A percentile compares a stretch with the other conserved stretches of the same genome.
phyloP scores from a whole-genome alignment of 495 filamentous ascomycete species.

The Aspergillus kassunensis region DNA sequence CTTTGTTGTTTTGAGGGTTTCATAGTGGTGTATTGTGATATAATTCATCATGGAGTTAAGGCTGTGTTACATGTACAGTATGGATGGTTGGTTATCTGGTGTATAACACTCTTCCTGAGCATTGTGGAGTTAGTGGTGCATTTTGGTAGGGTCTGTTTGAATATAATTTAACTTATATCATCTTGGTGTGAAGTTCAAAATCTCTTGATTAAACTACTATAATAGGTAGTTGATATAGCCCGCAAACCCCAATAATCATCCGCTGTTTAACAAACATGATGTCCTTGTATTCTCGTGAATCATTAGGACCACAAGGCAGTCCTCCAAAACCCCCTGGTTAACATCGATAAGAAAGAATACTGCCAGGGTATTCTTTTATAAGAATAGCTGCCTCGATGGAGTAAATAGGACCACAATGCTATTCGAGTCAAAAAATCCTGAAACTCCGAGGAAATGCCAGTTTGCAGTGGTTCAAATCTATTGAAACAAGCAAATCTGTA shows the following conservation, averaged over 20 bases:
- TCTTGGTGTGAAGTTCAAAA: too few relatives aligned
- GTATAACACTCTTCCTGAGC: constrained; percentile 39
- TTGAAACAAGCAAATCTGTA: constrained; percentile 8
- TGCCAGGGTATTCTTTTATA: constrained; percentile 12
- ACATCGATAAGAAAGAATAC: not conserved
- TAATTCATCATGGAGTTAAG: not conserved
- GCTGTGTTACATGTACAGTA: constrained; percentile 18
- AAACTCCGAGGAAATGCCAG: constrained; percentile 27
- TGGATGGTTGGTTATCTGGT: constrained; percentile 17
- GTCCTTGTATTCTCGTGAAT: too few relatives aligned
- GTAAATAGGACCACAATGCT: not conserved
- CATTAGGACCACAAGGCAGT: too few relatives aligned
- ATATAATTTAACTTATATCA: not conserved
- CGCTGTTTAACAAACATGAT: too few relatives aligned
- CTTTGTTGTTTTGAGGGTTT: too few relatives aligned
- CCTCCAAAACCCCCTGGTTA: not conserved
- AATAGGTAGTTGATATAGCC: too few relatives aligned
- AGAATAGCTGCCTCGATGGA: constrained; percentile 12
- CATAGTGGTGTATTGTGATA: too few relatives aligned
- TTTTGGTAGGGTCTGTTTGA: not conserved
- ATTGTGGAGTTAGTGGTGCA: constrained; percentile 28
- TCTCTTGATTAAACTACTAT: too few relatives aligned
- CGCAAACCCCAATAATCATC: too few relatives aligned
- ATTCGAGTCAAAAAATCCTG: not conserved
- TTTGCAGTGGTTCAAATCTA: constrained; percentile 15